A percentile compares a stretch with the other conserved stretches of the same genome.
Conservation (phyloP, 1,284 basidiomycete species). For the Austroboletus niveus region DNA sequence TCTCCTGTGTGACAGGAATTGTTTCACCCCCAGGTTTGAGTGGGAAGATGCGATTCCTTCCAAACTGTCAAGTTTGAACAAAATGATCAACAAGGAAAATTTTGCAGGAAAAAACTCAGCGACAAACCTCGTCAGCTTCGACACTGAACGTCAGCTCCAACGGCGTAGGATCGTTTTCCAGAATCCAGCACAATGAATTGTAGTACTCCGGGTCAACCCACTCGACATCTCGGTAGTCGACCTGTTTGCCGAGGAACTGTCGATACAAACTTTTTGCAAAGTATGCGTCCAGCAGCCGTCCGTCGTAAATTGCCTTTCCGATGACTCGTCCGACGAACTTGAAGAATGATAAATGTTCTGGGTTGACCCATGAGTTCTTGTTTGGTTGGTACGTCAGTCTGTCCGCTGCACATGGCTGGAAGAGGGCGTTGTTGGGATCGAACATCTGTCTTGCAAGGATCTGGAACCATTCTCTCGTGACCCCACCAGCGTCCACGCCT, state of each 20-base stretch:
- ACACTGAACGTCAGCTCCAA: conserved; percentile 88
- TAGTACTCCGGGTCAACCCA: conserved; percentile 97
- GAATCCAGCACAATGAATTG: conserved; percentile 89
- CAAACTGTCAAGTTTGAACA: conserved; percentile 58
- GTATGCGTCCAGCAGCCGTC: conserved; percentile 95
- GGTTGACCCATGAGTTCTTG: conserved; percentile 92
- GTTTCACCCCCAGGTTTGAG: conserved; percentile 83
- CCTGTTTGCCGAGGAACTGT: conserved; percentile 87
- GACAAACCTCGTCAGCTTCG: conserved; percentile 84
- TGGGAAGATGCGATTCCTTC: conserved; percentile 82
- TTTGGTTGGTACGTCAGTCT: conserved; percentile 95
- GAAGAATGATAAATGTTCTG: conserved; percentile 96
- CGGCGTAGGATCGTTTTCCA: conserved; percentile 85
- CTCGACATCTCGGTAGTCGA: conserved; percentile 93
- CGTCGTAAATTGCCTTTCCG: conserved; percentile 95
- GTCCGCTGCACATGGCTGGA: conserved; percentile 96
- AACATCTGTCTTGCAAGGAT: conserved; percentile 99
- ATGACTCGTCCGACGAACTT: conserved; percentile 98
- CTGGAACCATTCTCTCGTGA: conserved; percentile 98
- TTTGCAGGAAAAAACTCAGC: not conserved
- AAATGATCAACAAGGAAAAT: not conserved
- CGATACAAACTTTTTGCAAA: conserved; percentile 95
- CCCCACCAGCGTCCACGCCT: conserved; percentile 97
- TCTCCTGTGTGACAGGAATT: conserved; percentile 89
- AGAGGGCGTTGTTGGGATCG: conserved; percentile 98